Evolutionary conservation across 148 eudicot species (phyloP).

Genomic region (Salicornia ramosissima): DNA sequence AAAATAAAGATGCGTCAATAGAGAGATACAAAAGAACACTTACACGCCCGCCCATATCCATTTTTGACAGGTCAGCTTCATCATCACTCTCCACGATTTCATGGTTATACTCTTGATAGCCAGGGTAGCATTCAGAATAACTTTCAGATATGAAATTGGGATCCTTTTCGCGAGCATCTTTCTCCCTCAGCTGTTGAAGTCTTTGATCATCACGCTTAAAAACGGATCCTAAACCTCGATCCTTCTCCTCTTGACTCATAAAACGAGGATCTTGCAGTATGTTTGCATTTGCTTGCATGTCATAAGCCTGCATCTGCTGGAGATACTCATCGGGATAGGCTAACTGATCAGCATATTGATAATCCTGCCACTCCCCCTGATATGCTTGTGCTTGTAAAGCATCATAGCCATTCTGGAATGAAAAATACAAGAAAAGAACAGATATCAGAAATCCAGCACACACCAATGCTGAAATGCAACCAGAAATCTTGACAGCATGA

Average conservation of each 20-base stretch:
- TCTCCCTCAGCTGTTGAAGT: conserved; percentile 88
- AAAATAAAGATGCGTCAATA: background rate
- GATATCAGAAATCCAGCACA: conserved; percentile 7
- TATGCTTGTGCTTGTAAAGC: conserved; percentile 74
- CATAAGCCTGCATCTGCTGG: conserved; percentile 65
- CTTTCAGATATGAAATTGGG: conserved; percentile 98
- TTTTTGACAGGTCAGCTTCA: conserved; percentile 89
- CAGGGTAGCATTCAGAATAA: conserved; percentile 99
- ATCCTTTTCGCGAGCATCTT: conserved; percentile 93
- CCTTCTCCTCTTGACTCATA: conserved; percentile 97
- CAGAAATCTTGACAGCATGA: conserved; percentile 7
- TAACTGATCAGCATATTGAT: conserved; percentile 85
- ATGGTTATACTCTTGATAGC: conserved; percentile 92
- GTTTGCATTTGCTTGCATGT: conserved; percentile 46
- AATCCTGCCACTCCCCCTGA: conserved; percentile 89
- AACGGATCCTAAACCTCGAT: conserved; percentile 94
- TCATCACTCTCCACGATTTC: conserved; percentile 94
- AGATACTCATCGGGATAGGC: conserved; percentile 86
- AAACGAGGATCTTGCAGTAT: conserved; percentile 69
- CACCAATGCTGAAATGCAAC: conserved; percentile 1
- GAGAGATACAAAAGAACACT: conserved; percentile 26
- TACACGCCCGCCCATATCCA: conserved; percentile 99
- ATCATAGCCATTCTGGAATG: conserved; percentile 77
- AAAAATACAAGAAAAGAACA: conserved; percentile 12
- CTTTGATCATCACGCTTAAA: conserved; percentile 92